Evolutionary conservation across 2,329 filamentous ascomycete species (phyloP).

Genomic region (Pseudogymnoascus sp.): DNA sequence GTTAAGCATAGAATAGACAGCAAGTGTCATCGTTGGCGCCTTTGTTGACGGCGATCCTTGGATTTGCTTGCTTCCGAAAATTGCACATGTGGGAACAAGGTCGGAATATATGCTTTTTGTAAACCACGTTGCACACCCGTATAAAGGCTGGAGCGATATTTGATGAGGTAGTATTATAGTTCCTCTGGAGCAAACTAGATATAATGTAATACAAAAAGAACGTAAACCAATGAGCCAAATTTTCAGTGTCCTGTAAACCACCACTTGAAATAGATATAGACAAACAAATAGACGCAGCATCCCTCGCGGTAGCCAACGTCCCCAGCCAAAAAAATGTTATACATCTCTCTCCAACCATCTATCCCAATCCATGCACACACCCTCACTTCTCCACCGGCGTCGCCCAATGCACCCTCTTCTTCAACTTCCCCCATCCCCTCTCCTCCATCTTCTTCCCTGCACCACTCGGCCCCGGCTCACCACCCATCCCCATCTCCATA

Average conservation of each 20-base stretch:
- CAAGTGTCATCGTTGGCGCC: no score
- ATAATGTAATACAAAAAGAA: neutral
- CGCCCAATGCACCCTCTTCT: constrained; percentile 27
- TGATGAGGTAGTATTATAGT: neutral
- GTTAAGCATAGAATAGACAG: no score
- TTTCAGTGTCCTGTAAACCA: neutral
- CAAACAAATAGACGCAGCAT: neutral
- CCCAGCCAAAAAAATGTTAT: neutral
- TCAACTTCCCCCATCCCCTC: constrained; percentile 15
- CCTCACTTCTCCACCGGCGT: neutral
- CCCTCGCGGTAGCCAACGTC: constrained; percentile 1
- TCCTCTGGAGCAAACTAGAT: neutral
- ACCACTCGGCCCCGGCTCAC: neutral
- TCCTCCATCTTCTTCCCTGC: neutral
- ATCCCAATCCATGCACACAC: neutral
- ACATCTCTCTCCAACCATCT: neutral
- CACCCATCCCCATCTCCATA: neutral
- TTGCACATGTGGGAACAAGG: neutral
- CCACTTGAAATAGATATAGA: neutral
- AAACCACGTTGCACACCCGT: neutral
- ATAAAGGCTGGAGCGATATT: neutral
- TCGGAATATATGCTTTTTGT: neutral
- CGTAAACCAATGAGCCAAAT: neutral
- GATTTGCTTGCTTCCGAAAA: no score
- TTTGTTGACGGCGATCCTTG: no score